Evolutionary conservation across 2,329 filamentous ascomycete genomes (phyloP).

Genomic region (Aureobasidium uvarum): DNA sequence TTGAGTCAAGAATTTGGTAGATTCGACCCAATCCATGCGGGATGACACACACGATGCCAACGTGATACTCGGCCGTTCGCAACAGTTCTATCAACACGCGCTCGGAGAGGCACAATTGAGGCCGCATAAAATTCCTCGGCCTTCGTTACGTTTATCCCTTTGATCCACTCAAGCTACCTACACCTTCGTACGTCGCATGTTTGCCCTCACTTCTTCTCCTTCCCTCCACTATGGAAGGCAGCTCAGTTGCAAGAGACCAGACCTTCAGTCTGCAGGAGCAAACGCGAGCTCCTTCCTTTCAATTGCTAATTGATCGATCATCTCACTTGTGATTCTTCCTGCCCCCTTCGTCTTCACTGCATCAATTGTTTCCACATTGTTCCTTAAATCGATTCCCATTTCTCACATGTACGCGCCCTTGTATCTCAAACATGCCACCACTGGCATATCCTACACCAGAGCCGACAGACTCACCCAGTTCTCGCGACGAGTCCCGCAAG

Average conservation of each 20-base stretch:
- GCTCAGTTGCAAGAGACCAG: not conserved
- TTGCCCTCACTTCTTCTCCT: constrained; percentile 1
- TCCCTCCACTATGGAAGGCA: constrained; percentile 1
- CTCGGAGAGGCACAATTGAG: not conserved
- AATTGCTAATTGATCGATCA: not conserved
- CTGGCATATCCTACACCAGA: constrained; percentile 3
- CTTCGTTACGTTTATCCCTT: constrained; percentile 15
- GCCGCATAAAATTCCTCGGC: constrained; percentile 5
- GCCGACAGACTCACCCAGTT: not conserved
- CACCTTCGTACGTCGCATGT: not conserved
- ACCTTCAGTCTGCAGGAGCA: not conserved
- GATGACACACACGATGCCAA: constrained; percentile 10
- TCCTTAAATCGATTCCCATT: not conserved
- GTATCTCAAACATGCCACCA: not conserved
- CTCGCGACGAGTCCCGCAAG: not conserved
- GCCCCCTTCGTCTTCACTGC: not conserved
- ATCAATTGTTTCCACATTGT: not conserved
- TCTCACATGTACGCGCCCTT: not conserved
- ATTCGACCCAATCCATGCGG: not conserved
- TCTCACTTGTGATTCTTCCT: not conserved
- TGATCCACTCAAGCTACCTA: not conserved
- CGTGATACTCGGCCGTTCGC: not conserved
- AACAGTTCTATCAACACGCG: not conserved
- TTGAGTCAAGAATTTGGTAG: constrained; percentile 9
- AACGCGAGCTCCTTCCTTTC: not conserved